phyloP scores from a whole-genome alignment of 2,329 filamentous ascomycete genomes.

The Clonostachys chloroleuca region DNA sequence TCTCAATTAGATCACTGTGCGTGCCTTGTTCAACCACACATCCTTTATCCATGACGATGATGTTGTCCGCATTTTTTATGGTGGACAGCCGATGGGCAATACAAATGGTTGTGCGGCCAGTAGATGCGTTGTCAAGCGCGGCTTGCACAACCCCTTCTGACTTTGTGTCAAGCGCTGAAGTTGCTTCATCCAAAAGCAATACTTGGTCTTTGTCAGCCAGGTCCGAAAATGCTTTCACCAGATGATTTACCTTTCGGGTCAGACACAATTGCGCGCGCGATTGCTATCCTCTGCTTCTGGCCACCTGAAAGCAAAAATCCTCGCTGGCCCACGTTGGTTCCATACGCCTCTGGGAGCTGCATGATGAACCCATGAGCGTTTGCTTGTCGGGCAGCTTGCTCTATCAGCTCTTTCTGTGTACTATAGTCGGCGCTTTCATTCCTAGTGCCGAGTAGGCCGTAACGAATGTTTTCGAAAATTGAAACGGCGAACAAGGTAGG shows the following conservation, averaged over 20 bases:
- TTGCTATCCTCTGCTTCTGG: slow-evolving; percentile 61
- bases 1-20: slow-evolving; percentile 57
- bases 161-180: slow-evolving; percentile 57
- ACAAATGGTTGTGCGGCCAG: slow-evolving; percentile 58
- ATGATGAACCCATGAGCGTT: slow-evolving; percentile 42
- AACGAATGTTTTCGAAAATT: slow-evolving; percentile 85
- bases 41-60: slow-evolving; percentile 56
- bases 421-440: slow-evolving; percentile 53
- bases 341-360: slow-evolving; percentile 43
- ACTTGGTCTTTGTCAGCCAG: slow-evolving; percentile 25
- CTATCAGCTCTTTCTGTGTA: slow-evolving; percentile 51
- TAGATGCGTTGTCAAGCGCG: slow-evolving; percentile 48
- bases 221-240: neutral
- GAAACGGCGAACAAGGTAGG: slow-evolving; percentile 86
- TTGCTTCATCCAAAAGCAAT: slow-evolving; percentile 63
- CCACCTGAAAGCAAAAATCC: slow-evolving; percentile 60
- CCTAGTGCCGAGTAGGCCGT: slow-evolving; percentile 82
- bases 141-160: slow-evolving; percentile 73
- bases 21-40: slow-evolving; percentile 55
- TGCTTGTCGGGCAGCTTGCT: slow-evolving; percentile 34
- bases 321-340: slow-evolving; percentile 54
- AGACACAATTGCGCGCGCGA: slow-evolving; percentile 38
- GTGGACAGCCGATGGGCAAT: slow-evolving; percentile 57
- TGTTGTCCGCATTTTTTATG: slow-evolving; percentile 56
- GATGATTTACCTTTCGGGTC: slow-evolving; percentile 55